These are phyloP conservation scores for Trichoderma citrinoviride DNA, from an alignment of 2,329 filamentous ascomycete species.

Conservation along the genomic window DNA sequence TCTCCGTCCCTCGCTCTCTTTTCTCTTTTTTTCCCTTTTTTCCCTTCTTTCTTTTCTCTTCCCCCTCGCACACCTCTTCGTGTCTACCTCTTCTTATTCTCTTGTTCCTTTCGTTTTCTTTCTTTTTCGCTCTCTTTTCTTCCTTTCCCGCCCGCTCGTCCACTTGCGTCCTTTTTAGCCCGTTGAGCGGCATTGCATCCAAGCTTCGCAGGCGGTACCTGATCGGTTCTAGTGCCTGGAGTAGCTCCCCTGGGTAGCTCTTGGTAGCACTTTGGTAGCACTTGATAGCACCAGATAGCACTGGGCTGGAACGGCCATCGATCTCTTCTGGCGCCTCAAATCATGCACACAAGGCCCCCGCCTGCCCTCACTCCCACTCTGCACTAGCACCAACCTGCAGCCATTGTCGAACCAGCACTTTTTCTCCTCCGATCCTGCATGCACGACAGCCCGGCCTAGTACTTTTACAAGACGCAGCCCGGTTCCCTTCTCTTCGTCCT, in stretches of 20 bases:
- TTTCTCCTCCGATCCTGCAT: slow-evolving; percentile 15
- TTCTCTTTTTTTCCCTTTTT: background rate
- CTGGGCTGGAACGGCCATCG: background rate
- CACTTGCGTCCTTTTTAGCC: slow-evolving; percentile 3
- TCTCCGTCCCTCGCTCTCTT: background rate
- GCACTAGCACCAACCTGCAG: background rate
- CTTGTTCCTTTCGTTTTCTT: background rate
- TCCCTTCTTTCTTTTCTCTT: background rate
- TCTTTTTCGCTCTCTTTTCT: background rate
- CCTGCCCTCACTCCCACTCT: background rate
- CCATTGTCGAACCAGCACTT: slow-evolving; percentile 8
- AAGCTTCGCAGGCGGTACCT: background rate
- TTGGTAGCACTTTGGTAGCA: background rate
- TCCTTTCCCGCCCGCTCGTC: slow-evolving; percentile 2
- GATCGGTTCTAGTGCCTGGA: background rate
- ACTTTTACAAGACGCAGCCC: slow-evolving; percentile 12
- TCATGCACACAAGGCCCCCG: slow-evolving; percentile 15
- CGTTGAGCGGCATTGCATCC: slow-evolving; percentile 10
- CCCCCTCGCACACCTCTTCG: background rate
- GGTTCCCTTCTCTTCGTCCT: background rate
- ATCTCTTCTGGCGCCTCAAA: background rate
- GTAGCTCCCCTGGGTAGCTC: background rate
- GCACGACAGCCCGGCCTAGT: background rate
- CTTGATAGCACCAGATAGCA: background rate
- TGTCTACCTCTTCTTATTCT: background rate